These are phyloP conservation scores for Ruellia speciosa DNA, from an alignment of 305 asterid genomes.

Conservation along the genomic window DNA sequence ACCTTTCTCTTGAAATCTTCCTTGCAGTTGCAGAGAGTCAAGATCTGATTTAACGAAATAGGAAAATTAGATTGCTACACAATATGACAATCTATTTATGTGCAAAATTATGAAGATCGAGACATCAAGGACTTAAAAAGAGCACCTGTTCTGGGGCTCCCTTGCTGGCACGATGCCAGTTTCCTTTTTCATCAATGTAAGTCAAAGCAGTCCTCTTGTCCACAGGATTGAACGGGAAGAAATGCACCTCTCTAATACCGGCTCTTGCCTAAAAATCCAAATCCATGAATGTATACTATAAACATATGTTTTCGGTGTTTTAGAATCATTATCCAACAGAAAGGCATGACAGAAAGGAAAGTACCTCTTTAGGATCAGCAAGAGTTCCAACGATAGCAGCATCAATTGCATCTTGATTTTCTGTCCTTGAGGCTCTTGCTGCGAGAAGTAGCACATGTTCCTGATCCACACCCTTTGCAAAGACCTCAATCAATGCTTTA, in stretches of 20 bases:
- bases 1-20: conserved; percentile 14
- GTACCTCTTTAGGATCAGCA: conserved; percentile 59
- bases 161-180: conserved; percentile 18
- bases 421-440: conserved; percentile 49
- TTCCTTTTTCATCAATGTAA: conserved; percentile 10
- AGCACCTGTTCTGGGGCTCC: conserved; percentile 17
- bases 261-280: conserved; percentile 15
- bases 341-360: background rate
- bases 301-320: background rate
- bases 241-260: conserved; percentile 14
- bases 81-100: background rate
- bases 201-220: conserved; percentile 17
- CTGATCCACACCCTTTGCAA: conserved; percentile 36
- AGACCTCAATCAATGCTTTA: conserved; percentile 41
- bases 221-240: conserved; percentile 17
- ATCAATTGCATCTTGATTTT: conserved; percentile 57
- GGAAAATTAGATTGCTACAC: background rate
- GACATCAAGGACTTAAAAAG: background rate
- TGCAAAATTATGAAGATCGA: background rate
- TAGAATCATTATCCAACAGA: background rate
- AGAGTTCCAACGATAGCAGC: conserved; percentile 58
- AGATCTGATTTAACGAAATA: background rate
- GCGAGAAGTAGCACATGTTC: conserved; percentile 44
- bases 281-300: background rate
- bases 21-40: conserved; percentile 15